Percentiles rank a stretch among this genome's conserved stretches.
These are phyloP conservation scores for Puya raimondii DNA, from an alignment of 176 grass and related monocot species.

Conservation along the genomic window DNA sequence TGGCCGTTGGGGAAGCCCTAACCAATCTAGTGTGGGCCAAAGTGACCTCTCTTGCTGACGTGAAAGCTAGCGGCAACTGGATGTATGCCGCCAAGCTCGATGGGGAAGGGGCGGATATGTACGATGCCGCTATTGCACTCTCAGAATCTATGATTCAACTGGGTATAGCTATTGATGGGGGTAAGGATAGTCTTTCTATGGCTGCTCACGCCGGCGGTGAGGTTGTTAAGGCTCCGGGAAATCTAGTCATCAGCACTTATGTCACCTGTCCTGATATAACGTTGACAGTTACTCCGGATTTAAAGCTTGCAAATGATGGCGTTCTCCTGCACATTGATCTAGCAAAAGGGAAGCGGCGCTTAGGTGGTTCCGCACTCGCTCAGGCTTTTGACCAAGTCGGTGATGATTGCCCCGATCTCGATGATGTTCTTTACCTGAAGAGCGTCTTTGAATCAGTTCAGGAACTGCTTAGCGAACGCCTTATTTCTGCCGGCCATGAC, in stretches of 20 bases:
- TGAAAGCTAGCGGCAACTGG: constrained; percentile 93
- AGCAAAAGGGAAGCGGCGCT: constrained; percentile 46
- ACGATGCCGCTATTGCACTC: constrained; percentile 70
- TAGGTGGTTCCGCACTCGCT: constrained; percentile 78
- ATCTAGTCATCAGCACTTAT: constrained; percentile 82
- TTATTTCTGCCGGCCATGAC: constrained; percentile 87
- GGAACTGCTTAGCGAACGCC: constrained; percentile 43
- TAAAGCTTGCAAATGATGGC: constrained; percentile 66
- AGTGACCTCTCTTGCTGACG: constrained; percentile 60
- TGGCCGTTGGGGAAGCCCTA: constrained; percentile 79
- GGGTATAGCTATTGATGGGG: constrained; percentile 83
- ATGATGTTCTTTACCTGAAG: constrained; percentile 69
- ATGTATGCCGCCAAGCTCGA: constrained; percentile 96
- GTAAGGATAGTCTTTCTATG: constrained; percentile 97
- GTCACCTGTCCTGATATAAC: constrained; percentile 94
- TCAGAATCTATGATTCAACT: constrained; percentile 85
- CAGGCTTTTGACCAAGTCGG: constrained; percentile 90
- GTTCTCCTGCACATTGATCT: constrained; percentile 85
- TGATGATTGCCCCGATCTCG: constrained; percentile 71
- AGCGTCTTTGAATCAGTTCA: constrained; percentile 63
- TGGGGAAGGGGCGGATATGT: constrained; percentile 83
- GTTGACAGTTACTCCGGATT: constrained; percentile 76
- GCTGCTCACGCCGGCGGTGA: constrained; percentile 67
- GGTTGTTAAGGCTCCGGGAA: constrained; percentile 84
- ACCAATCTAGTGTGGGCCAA: constrained; percentile 95